phyloP scores from a whole-genome alignment of 495 filamentous ascomycete genomes.

The Daldinia caldariorum region DNA sequence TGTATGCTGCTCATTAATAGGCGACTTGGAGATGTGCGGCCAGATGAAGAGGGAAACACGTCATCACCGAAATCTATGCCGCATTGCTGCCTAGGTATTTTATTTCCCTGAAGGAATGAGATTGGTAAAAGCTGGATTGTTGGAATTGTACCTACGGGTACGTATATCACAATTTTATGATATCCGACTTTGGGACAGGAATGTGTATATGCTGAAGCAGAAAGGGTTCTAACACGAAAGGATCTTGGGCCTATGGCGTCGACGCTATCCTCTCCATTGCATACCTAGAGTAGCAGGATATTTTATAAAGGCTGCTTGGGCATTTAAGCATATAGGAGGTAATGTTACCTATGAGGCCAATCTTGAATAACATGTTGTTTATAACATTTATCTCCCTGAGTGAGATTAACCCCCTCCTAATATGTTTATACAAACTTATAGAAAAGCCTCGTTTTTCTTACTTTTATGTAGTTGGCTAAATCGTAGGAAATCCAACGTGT shows the following conservation, averaged over 20 bases:
- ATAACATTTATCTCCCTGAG: constrained; percentile 1
- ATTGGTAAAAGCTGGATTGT: constrained; percentile 5
- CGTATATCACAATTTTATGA: constrained; percentile 6
- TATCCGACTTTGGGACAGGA: background rate
- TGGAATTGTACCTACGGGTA: constrained; percentile 21
- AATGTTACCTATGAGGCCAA: constrained; percentile 4
- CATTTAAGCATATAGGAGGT: constrained; percentile 11
- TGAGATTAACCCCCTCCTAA: background rate
- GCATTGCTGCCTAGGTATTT: background rate
- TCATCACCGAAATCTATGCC: background rate
- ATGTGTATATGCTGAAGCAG: constrained; percentile 2
- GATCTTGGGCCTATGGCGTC: constrained; percentile 5
- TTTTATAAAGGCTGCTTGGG: constrained; percentile 3
- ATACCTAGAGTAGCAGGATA: background rate
- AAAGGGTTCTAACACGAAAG: constrained; percentile 1
- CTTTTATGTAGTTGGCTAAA: too few species aligned
- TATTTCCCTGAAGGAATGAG: constrained; percentile 1
- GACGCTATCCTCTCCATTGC: constrained; percentile 8
- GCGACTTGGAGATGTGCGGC: background rate
- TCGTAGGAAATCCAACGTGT: background rate
- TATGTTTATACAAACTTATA: background rate
- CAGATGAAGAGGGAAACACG: background rate
- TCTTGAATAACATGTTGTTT: constrained; percentile 4
- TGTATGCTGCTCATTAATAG: background rate
- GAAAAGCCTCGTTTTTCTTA: background rate